Base-by-base conservation (phyloP, 2,329 filamentous ascomycete genomes). In the Penicillium sp. region DNA sequence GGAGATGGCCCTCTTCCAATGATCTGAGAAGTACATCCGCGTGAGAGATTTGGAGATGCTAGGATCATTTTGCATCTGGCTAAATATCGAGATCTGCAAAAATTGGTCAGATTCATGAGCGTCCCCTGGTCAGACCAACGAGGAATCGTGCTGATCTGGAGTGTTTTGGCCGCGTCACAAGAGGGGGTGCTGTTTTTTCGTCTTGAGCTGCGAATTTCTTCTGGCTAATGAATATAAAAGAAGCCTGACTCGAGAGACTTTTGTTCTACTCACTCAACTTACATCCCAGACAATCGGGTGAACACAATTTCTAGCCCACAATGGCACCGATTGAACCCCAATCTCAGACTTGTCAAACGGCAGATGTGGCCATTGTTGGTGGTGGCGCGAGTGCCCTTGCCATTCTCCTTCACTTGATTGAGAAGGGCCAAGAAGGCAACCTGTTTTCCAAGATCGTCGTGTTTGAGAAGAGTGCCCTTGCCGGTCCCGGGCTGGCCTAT, bases 371-470 rank as follows among this genome's bases (percentile, higher is more conserved):
- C 25, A 29, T 41, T 13, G 39, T 41, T 41, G 39, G 39, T 4
- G 39, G 39, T 5, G 39, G 39, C 13, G 39, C 39, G 13, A 41
- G 39, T 41, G 39, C 25, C 13, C 39, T 41, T 27, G 39, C 39
- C n/a, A 18, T 41, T 28, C 39, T 41, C 29, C 39, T 41, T 41
- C 39, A 41, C 27, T 41, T 41, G 39, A 41, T 41, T 41, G 39
- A 41, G n/a, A 41, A 27, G n/a, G 13, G 25, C 25, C 27, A 41
- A 18, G 3, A 41, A 28, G 39, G 7, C 27, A 13, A n/a, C 5
- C 25, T n/a, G 6, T 29, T 41, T 41, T 13, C 25, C 11, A 41
- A 18, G 29, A 41, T 41, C 27, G 26, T 29, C 29, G 39, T 41
- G 39, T 24, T 41, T n/a, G 39, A 41, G 39, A 41, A 41, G 39